Percentiles rank a stretch among this genome's conserved stretches.
These are phyloP conservation scores for Colletotrichum kahawae DNA, from an alignment of 2,329 filamentous ascomycete species.

Conservation along the genomic window DNA sequence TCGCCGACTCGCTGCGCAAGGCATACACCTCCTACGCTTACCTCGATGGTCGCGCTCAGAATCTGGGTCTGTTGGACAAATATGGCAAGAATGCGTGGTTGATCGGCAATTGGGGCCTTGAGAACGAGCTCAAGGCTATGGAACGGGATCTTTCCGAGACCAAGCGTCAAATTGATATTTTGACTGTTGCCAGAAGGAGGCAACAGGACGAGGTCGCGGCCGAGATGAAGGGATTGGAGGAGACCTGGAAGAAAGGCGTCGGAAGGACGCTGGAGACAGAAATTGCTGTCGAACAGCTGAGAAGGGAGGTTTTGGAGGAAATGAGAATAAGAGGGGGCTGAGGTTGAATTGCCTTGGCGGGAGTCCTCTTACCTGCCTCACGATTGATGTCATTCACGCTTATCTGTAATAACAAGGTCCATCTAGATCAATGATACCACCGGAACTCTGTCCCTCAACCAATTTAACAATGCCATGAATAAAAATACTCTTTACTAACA, in stretches of 20 bases:
- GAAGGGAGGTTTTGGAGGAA: constrained; percentile 69
- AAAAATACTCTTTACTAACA: constrained; percentile 24
- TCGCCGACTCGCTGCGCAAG: constrained; percentile 65
- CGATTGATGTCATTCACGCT: background rate
- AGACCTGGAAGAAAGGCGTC: constrained; percentile 80
- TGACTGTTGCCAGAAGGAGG: constrained; percentile 72
- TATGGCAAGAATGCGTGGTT: constrained; percentile 94
- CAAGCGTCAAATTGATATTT: constrained; percentile 72
- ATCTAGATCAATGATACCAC: constrained; percentile 8
- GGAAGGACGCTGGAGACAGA: constrained; percentile 85
- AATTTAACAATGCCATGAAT: background rate
- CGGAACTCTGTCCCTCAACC: background rate
- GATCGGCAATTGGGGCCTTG: constrained; percentile 79
- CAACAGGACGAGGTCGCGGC: constrained; percentile 74
- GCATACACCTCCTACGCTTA: constrained; percentile 58
- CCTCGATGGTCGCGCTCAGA: constrained; percentile 53
- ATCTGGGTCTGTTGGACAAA: constrained; percentile 76
- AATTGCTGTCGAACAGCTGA: constrained; percentile 77
- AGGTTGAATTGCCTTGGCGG: background rate
- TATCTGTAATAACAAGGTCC: background rate
- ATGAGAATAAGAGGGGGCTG: constrained; percentile 40
- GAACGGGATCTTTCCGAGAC: constrained; percentile 77
- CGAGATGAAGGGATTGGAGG: constrained; percentile 77
- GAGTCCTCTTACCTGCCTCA: background rate
- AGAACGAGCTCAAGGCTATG: constrained; percentile 70